Conservation (phyloP, 129 eudicot genomes). For the Centrapalus pauciflorus region DNA sequence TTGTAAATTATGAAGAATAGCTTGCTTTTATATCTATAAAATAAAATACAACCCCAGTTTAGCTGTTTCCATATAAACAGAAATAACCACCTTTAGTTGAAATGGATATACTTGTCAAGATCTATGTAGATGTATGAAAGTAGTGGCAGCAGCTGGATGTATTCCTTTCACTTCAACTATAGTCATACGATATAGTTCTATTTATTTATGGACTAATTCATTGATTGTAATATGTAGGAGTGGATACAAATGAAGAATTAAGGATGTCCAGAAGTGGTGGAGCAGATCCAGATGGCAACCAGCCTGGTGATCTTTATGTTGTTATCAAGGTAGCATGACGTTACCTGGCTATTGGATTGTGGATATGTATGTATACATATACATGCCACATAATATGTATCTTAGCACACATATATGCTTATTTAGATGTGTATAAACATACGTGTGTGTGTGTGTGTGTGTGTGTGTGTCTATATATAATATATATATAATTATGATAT, state of each 20-base stretch:
- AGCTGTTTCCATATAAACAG: too few relatives aligned
- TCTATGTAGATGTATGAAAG: neutral
- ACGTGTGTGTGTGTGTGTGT: neutral
- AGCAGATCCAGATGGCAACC: constrained; percentile 93
- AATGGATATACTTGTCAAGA: neutral
- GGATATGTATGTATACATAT: neutral
- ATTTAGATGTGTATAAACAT: too few relatives aligned
- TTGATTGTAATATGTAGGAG: constrained; percentile 45
- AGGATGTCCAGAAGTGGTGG: constrained; percentile 80
- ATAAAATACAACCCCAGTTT: too few relatives aligned
- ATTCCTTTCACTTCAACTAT: neutral
- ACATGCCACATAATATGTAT: too few relatives aligned
- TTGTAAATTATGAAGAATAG: too few relatives aligned
- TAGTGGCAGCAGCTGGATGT: neutral
- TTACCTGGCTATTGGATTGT: constrained; percentile 2
- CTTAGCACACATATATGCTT: too few relatives aligned
- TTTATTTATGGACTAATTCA: constrained; percentile 4
- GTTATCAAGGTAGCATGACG: constrained; percentile 49
- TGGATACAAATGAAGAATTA: constrained; percentile 61
- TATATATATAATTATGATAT: too few relatives aligned
- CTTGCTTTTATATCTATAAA: too few relatives aligned
- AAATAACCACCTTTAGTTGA: too few relatives aligned
- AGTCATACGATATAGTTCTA: too few relatives aligned
- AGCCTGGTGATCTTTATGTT: constrained; percentile 86
- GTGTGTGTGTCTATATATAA: too few relatives aligned